Conservation (phyloP, 2,329 filamentous ascomycete species). For the Anthostomella pinea region DNA sequence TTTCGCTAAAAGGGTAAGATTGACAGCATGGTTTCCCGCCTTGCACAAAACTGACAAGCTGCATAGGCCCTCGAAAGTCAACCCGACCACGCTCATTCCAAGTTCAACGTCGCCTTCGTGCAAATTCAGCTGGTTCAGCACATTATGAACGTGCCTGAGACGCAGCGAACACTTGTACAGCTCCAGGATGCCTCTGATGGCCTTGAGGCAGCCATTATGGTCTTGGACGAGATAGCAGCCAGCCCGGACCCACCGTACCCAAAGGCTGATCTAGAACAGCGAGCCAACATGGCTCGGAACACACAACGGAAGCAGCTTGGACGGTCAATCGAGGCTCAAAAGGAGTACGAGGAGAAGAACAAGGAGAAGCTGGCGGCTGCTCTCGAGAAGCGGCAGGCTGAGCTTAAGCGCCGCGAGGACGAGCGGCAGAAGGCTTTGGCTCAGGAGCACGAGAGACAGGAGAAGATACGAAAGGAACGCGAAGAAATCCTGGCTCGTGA, state of each 20-base stretch:
- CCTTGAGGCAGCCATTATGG: slow-evolving; percentile 80
- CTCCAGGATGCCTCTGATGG: slow-evolving; percentile 77
- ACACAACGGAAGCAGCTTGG: slow-evolving; percentile 92
- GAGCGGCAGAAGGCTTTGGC: slow-evolving; percentile 66
- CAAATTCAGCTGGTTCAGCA: slow-evolving; percentile 90
- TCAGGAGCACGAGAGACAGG: slow-evolving; percentile 68
- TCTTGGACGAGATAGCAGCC: slow-evolving; percentile 61
- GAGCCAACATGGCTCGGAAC: slow-evolving; percentile 95
- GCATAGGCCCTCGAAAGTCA: slow-evolving; percentile 69
- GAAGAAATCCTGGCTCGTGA: slow-evolving; percentile 76
- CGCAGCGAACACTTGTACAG: slow-evolving; percentile 73
- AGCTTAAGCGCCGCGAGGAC: slow-evolving; percentile 75
- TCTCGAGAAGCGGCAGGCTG: slow-evolving; percentile 74
- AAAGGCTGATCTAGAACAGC: slow-evolving; percentile 84
- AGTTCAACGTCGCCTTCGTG: slow-evolving; percentile 97
- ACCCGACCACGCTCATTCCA: slow-evolving; percentile 83
- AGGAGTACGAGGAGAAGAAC: slow-evolving; percentile 90
- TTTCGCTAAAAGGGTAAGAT: slow-evolving; percentile 60
- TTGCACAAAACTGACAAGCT: slow-evolving; percentile 22
- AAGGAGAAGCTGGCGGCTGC: slow-evolving; percentile 82
- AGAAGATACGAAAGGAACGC: slow-evolving; percentile 83
- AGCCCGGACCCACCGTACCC: slow-evolving; percentile 78
- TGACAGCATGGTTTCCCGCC: neutral
- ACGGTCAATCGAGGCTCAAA: slow-evolving; percentile 77
- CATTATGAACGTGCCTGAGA: slow-evolving; percentile 71